These are phyloP conservation scores for Suhomyces coccinellae DNA, from an alignment of 1,139 yeast genomes.

Conservation along the genomic window DNA sequence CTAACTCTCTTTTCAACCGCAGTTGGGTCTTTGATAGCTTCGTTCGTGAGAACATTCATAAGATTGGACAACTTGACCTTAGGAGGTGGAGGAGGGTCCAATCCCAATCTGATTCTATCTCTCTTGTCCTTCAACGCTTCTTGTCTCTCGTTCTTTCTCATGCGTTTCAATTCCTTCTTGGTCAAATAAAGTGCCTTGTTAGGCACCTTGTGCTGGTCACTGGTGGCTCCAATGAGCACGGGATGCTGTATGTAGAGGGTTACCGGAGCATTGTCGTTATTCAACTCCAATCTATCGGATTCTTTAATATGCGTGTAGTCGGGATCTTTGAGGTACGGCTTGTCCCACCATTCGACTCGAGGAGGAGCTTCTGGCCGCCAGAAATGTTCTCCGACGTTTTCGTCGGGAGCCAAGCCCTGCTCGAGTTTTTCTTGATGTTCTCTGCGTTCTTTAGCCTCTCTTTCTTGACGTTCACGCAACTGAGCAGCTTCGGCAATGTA, in stretches of 20 bases:
- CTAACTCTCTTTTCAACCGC: slow-evolving; percentile 74
- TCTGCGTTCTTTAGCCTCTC: slow-evolving; percentile 31
- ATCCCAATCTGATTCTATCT: slow-evolving; percentile 75
- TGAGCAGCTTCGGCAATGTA: slow-evolving; percentile 57
- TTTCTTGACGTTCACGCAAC: slow-evolving; percentile 40
- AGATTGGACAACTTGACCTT: slow-evolving; percentile 81
- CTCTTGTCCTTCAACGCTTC: slow-evolving; percentile 67
- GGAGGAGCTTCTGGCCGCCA: slow-evolving; percentile 57
- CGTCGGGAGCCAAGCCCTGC: slow-evolving; percentile 51
- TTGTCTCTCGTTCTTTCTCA: slow-evolving; percentile 70
- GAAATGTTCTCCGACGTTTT: slow-evolving; percentile 50
- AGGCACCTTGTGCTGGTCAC: slow-evolving; percentile 48
- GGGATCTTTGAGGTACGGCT: slow-evolving; percentile 40
- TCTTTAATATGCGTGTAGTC: slow-evolving; percentile 26
- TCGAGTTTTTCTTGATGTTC: slow-evolving; percentile 26
- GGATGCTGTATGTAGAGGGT: slow-evolving; percentile 81
- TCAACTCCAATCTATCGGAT: slow-evolving; percentile 21
- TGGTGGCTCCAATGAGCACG: slow-evolving; percentile 58
- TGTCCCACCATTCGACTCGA: slow-evolving; percentile 82
- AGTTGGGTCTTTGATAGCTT: slow-evolving; percentile 89
- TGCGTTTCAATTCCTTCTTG: slow-evolving; percentile 71
- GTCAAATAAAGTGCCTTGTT: slow-evolving; percentile 62
- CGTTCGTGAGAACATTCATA: slow-evolving; percentile 83
- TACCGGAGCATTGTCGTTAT: slow-evolving; percentile 50
- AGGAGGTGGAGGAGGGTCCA: slow-evolving; percentile 87